Conservation (phyloP, 371 early-diverging fungal genomes). For the Mortierella sp. region DNA sequence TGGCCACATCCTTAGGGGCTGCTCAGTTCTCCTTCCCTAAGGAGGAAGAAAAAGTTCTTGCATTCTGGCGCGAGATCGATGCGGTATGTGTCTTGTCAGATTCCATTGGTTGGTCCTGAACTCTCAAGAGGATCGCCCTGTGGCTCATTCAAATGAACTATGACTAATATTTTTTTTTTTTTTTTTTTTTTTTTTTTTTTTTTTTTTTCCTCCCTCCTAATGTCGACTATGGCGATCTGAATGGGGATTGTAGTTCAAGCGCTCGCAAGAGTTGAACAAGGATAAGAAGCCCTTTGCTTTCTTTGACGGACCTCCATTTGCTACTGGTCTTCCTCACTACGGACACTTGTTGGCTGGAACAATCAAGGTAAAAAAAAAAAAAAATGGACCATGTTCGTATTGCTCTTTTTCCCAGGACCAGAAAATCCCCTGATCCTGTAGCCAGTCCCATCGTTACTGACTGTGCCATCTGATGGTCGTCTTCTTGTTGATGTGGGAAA, state of each 20-base stretch:
- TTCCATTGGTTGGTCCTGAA: too few species aligned
- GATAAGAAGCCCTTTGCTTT: conserved; percentile 91
- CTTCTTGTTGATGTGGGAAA: not conserved
- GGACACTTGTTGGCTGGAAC: conserved; percentile 99
- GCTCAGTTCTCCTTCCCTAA: conserved; percentile 84
- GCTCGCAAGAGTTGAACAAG: conserved; percentile 92
- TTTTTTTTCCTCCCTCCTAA: too few species aligned
- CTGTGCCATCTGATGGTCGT: not conserved
- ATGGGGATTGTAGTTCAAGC: conserved; percentile 87
- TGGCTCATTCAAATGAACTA: not conserved
- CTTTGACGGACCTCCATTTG: conserved; percentile 99
- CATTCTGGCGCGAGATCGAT: conserved; percentile 98
- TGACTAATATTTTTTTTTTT: too few species aligned
- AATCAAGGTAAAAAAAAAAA: conserved; percentile 88
- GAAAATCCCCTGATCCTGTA: not conserved
- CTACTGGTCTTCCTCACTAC: conserved; percentile 99
- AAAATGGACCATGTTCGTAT: not conserved
- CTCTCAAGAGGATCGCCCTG: not conserved
- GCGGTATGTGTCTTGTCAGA: conserved; percentile 67
- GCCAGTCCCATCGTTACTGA: not conserved
- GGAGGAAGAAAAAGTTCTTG: conserved; percentile 96
- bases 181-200: too few species aligned
- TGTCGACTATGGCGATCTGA: too few species aligned
- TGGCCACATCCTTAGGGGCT: conserved; percentile 31
- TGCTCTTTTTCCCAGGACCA: too few species aligned